Percentiles rank a stretch among this genome's conserved stretches.
Evolutionary conservation across 2,329 filamentous ascomycete genomes (phyloP).

Genomic region (Annulohypoxylon truncatum): DNA sequence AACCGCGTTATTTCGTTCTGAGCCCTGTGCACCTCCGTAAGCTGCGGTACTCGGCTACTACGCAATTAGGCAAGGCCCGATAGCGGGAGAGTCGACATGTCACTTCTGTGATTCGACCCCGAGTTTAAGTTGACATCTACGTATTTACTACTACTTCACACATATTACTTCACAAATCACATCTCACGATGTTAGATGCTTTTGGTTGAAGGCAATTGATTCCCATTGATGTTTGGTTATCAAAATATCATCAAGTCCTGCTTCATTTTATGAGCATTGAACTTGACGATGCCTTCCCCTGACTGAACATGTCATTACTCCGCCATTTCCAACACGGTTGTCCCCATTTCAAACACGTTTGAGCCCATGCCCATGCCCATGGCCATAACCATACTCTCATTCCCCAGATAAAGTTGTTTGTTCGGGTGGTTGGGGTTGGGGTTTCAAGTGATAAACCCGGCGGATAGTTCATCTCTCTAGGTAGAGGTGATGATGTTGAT

Average conservation of each 20-base stretch:
- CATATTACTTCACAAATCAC: neutral
- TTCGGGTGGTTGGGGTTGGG: neutral
- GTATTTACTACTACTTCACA: neutral
- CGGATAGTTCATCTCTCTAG: neutral
- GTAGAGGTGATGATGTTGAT: neutral
- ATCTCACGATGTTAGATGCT: neutral
- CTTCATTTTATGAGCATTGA: neutral
- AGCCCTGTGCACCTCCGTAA: too few species aligned
- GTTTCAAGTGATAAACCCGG: neutral
- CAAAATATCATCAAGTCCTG: neutral
- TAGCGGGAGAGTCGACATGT: neutral
- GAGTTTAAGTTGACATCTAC: neutral
- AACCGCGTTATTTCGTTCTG: too few species aligned
- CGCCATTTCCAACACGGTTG: neutral
- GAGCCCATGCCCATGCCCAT: neutral
- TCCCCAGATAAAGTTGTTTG: neutral
- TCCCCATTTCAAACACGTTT: neutral
- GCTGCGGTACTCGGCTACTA: conserved; percentile 4
- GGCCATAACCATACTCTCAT: neutral
- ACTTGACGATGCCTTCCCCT: neutral
- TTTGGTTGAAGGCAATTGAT: neutral
- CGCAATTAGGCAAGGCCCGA: conserved; percentile 5
- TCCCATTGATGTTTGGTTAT: neutral
- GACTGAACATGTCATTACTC: neutral
- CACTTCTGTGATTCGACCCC: neutral